Base-by-base conservation (phyloP, 208 protist genomes). In the Acanthamoeba lenticulata region DNA sequence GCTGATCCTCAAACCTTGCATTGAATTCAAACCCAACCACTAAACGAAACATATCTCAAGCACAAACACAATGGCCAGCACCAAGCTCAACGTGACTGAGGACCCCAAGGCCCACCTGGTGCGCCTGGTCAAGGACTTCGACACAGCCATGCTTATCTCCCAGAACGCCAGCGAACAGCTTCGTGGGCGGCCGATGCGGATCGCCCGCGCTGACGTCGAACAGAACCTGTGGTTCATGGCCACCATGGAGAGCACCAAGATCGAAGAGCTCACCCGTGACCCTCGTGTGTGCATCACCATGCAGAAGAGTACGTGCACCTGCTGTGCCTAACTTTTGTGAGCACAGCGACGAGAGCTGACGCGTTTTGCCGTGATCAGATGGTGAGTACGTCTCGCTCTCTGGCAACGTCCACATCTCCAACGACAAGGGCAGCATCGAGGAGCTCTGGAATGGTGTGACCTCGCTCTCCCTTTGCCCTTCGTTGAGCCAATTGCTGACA, bases 151-250 rank as follows among this genome's bases (percentile, higher is more conserved):
- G 74, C 74, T 85, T 42, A 55, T 85, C 9, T 38, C 74, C 27
- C 47, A 55, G 42, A 85, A 85, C 74, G 3, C 42, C 1, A 85
- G 74, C 44, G 74, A 85, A 2, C 74, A 85, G 44, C 74, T 85
- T 15, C 74, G 74, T n/a, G 74, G 42, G 0, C 24, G 74, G 32
- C 74, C 74, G 27, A 85, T 85, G 74, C 74, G 74, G 1, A 85
- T 85, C 44, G 74, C 74, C 44, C 24, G 36, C 19, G 44, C 74
- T 6, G 74, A 85, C 44, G 74, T 85, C 42, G 74, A 85, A n/a
- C 74, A 85, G 74, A 85, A 85, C 74, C 44, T 85, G 74, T 85
- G 74, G 74, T 85, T 85, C 74, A 3, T 85, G 27, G 55, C 74
- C 42, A 34, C 74, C n/a, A 85, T 85, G 74, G 74, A 85, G 40